Conservation (phyloP, 192 early-diverging fungal species). For the Backusella sp. region DNA sequence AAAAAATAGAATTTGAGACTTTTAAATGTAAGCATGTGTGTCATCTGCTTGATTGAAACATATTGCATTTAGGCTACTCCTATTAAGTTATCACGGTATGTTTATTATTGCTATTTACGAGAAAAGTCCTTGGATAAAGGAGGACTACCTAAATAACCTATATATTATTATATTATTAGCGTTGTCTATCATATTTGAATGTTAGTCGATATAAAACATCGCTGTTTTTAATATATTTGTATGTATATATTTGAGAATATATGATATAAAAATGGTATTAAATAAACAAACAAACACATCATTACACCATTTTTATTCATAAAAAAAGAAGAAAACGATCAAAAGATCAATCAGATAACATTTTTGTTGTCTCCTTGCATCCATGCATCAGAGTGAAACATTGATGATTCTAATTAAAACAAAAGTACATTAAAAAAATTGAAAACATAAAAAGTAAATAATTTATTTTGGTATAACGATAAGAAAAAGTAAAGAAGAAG, state of each 20-base stretch:
- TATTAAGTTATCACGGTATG: not conserved
- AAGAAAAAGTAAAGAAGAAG: not conserved
- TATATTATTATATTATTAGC: not conserved
- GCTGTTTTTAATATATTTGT: not conserved
- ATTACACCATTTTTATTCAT: not conserved
- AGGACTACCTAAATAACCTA: not conserved
- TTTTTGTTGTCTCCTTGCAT: constrained; percentile 5
- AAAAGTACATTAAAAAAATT: not conserved
- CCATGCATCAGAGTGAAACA: not conserved
- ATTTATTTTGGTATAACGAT: not conserved
- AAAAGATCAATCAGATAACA: constrained; percentile 3
- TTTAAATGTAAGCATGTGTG: not conserved
- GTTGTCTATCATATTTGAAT: not conserved
- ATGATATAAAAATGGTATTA: not conserved
- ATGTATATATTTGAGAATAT: not conserved
- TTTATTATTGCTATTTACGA: not conserved
- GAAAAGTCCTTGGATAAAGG: not conserved
- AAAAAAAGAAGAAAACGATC: not conserved
- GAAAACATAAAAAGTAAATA: not conserved
- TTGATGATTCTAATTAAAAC: not conserved
- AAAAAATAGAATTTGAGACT: not conserved
- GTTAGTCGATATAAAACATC: not conserved
- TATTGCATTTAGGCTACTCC: not conserved
- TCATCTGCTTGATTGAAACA: constrained; percentile 7
- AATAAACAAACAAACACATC: not conserved